A percentile compares a stretch with the other conserved stretches of the same genome.
These are phyloP conservation scores for Penicillium sp. DNA, from an alignment of 2,329 filamentous ascomycete genomes.

Conservation along the genomic window DNA sequence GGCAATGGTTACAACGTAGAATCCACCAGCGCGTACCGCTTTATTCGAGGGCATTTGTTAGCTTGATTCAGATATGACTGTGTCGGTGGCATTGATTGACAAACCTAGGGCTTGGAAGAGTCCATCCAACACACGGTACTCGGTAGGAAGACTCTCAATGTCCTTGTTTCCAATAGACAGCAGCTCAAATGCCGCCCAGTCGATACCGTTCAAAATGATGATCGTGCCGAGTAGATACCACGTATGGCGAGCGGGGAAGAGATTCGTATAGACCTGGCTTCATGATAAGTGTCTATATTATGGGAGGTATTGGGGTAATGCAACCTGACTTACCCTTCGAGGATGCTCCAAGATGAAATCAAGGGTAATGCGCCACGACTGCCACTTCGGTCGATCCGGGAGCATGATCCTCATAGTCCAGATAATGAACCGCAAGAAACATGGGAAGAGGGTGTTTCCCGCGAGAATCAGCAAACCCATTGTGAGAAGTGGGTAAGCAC, in stretches of 20 bases:
- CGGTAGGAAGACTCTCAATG: conserved; percentile 53
- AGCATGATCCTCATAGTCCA: conserved; percentile 49
- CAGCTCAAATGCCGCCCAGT: conserved; percentile 66
- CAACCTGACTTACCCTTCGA: conserved; percentile 26
- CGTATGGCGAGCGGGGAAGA: conserved; percentile 64
- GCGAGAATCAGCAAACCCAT: conserved; percentile 62
- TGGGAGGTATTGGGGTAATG: background rate
- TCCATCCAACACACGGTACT: conserved; percentile 61
- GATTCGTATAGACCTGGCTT: conserved; percentile 37
- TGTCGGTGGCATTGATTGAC: background rate
- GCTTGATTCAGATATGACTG: background rate
- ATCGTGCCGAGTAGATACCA: conserved; percentile 67
- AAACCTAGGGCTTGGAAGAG: conserved; percentile 61
- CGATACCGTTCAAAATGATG: conserved; percentile 59
- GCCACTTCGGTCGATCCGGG: conserved; percentile 27
- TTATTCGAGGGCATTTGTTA: background rate
- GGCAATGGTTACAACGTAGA: conserved; percentile 64
- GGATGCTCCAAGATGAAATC: conserved; percentile 40
- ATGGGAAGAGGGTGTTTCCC: conserved; percentile 66
- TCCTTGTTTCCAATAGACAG: conserved; percentile 63
- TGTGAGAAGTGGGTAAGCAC: conserved; percentile 44
- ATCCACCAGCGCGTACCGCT: conserved; percentile 62
- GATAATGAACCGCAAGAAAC: conserved; percentile 61
- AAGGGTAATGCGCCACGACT: conserved; percentile 34
- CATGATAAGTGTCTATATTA: conserved; percentile 8